Evolutionary conservation across 1,139 yeast genomes (phyloP), one percentile per base, ranked within the genome.

Genomic region (Geotrichum bryndzae): DNA sequence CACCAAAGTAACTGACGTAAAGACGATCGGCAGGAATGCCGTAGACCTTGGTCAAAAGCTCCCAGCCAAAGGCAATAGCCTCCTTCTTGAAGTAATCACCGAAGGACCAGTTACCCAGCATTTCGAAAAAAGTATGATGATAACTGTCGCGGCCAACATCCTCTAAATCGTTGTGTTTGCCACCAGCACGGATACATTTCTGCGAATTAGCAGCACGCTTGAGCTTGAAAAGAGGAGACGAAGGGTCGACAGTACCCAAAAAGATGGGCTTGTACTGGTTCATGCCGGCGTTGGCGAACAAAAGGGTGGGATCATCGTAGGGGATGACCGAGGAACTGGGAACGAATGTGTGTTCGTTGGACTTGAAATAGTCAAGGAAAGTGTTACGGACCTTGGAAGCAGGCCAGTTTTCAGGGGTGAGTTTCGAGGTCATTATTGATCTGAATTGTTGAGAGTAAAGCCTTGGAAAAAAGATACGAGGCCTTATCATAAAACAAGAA

Each of bases 71-170:
- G 13, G 79, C 77, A 70, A 92, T 87, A 61, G 98, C 98, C 72
- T 91, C 99, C 71, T 87, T 84, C 77, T 94, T 94, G 84, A 94
- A 94, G 75, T 94, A 94, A 77, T 94, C 99, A 68, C 99, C 99
- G 76, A 94, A 94, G 6, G 99, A 94, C 99, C 99, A 94, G 80
- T 94, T 94, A 69, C 99, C 99, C 78, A 94, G 84, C 99, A 94
- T 94, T 79, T 94, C 99, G 70, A 94, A 94, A 73, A 95, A 94
- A 13, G 99, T 94, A 76, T 94, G 99, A 76, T 94, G 99, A 74
- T 94, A 94, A 62, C 96, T 89, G 76, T 94, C 99, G 73, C 89
- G 85, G 66, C 99, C 99, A 56, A 94, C 99, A 76, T 94, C 99
- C 74, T 94, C 99, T 73, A 94, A 84, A 79, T 94, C 99, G 73